Evolutionary conservation across 768 basidiomycete genomes (phyloP).

Genomic region (Suillus paluster): DNA sequence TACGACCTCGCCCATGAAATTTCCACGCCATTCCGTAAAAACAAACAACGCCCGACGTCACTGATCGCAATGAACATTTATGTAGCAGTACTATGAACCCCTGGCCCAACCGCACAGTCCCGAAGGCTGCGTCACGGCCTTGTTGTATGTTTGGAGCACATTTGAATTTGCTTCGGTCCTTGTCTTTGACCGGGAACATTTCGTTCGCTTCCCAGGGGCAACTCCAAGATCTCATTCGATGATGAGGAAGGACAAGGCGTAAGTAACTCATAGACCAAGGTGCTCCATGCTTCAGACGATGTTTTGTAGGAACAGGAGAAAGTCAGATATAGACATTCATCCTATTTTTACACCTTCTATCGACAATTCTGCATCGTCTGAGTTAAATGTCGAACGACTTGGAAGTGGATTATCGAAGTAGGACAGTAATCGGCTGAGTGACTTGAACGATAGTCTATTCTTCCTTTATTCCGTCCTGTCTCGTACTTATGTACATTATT

Average conservation of each 20-base stretch:
- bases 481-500: constrained; percentile 5
- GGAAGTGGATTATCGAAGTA: background rate
- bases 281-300: background rate
- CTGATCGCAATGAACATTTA: background rate
- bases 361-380: background rate
- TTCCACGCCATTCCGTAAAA: background rate
- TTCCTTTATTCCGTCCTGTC: background rate
- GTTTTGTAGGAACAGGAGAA: background rate
- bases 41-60: background rate
- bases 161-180: too few relatives aligned
- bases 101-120: background rate
- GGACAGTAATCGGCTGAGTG: background rate
- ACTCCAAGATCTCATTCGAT: too few relatives aligned
- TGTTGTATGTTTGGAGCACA: too few relatives aligned
- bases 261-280: background rate
- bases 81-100: too few relatives aligned
- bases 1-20: background rate
- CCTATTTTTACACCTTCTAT: background rate
- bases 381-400: background rate
- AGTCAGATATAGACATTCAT: background rate
- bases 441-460: background rate
- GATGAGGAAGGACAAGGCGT: background rate
- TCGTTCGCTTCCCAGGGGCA: background rate
- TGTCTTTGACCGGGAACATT: background rate
- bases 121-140: background rate